Evolutionary conservation across 2,329 filamentous ascomycete species (phyloP), one percentile per base, ranked within the genome.

Genomic region (Phaeosphaeria sp.): DNA sequence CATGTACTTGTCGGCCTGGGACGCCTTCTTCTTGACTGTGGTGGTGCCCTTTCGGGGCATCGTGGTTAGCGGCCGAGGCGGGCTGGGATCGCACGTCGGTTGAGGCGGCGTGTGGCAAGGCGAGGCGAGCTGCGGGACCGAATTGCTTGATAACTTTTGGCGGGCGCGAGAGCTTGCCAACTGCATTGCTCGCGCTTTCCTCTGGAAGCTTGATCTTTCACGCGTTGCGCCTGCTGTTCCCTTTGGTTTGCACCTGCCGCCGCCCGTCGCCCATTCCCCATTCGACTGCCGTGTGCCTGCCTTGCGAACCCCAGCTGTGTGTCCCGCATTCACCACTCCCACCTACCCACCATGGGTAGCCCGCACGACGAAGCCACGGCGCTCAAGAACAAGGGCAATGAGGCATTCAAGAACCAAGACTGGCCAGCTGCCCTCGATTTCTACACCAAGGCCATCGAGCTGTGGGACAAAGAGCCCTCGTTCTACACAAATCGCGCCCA

Each of bases 401-500:
- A 93, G 73, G 93, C 93, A 52, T 98, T 98, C 80, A 87, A 89
- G 55, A 83, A 88, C 30, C 92, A 97, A 72, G 90, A 98, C 82
- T 99, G 91, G 90, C 86, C 85, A 11, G 81, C 84, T 2, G 95
- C 95, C 7, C 85, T 97, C 63, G 89, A 93, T 1, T 87, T 89
- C 66, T 99, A 99, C 79, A 88, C 87, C 54, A 86, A 96, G 79
- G 94, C 94, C 23, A 98, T 99, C 74, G 89, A 90, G 59, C 80
- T 91, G 67, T 89, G 97, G 79, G 87, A 90, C 73, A 84, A 90
- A 67, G 90, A 98, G 72, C 91, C 93, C 6, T 90, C 93, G 0
- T 98, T 93, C 81, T 98, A 88, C 81, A 93, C 92, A 70, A 99
- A 99, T 81, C 86, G 95, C 76, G 95, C 95, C 20, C 94, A 97